phyloP scores from a whole-genome alignment of 2,329 filamentous ascomycete genomes.

The Ascochyta clinopodiicola region DNA sequence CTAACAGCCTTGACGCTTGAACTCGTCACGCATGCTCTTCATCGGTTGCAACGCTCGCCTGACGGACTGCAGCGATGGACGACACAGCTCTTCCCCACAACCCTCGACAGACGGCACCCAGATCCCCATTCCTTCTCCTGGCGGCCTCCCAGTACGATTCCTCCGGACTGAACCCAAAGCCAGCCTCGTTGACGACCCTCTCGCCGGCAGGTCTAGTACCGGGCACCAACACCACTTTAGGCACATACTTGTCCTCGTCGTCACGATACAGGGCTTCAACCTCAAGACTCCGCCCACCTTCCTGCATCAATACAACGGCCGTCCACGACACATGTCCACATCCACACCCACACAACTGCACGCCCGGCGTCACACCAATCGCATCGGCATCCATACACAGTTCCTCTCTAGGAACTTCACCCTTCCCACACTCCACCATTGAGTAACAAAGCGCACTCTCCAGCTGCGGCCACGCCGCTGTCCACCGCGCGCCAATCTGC shows the following conservation, averaged over 20 bases:
- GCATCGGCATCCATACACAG: neutral
- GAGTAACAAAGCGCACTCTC: neutral
- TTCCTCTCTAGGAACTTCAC: neutral
- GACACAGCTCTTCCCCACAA: neutral
- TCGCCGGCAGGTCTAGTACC: neutral
- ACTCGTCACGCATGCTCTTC: no score
- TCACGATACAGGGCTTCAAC: neutral
- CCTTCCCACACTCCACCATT: neutral
- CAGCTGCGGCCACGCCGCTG: neutral
- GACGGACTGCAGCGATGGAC: neutral
- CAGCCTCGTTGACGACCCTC: neutral
- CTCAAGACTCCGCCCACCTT: neutral
- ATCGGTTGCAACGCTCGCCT: no score
- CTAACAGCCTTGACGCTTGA: no score
- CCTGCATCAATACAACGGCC: neutral
- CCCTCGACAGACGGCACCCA: slow-evolving; percentile 9
- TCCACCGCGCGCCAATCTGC: neutral
- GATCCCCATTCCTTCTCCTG: slow-evolving; percentile 4
- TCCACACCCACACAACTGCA: neutral
- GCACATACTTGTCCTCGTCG: neutral
- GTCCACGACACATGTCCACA: neutral
- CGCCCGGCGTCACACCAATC: neutral
- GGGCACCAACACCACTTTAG: neutral
- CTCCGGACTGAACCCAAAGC: neutral
- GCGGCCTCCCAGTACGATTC: slow-evolving; percentile 18